Evolutionary conservation across 2,329 filamentous ascomycete genomes (phyloP).

Genomic region (Amauroascus verrucosus): DNA sequence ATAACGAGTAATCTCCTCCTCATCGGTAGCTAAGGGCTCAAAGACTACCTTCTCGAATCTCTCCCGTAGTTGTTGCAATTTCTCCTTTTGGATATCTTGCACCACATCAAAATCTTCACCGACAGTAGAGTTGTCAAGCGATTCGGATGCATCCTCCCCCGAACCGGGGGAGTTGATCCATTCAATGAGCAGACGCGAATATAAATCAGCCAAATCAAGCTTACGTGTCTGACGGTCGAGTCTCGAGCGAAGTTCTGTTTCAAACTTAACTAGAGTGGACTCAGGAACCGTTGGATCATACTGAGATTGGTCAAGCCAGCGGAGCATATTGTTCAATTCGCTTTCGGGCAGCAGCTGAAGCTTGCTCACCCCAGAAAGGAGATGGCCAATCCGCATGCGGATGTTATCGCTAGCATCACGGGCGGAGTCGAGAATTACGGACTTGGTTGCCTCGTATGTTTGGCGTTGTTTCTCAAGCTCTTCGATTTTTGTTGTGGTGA

Average conservation of each 20-base stretch:
- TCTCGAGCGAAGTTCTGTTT: constrained; percentile 24
- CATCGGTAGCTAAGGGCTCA: constrained; percentile 27
- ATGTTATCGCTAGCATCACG: constrained; percentile 9
- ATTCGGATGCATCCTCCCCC: neutral
- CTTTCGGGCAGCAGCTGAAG: constrained; percentile 14
- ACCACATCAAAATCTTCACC: constrained; percentile 25
- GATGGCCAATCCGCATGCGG: constrained; percentile 5
- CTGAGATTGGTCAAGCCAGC: constrained; percentile 29
- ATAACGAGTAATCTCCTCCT: constrained; percentile 25
- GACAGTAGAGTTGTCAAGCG: constrained; percentile 8
- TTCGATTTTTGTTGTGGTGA: constrained; percentile 20
- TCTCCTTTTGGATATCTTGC: constrained; percentile 29
- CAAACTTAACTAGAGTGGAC: constrained; percentile 27
- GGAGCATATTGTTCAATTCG: constrained; percentile 24
- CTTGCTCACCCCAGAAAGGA: constrained; percentile 14
- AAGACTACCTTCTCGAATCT: constrained; percentile 35
- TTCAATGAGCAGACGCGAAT: constrained; percentile 33
- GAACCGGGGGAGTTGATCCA: constrained; percentile 27
- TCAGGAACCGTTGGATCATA: constrained; percentile 31
- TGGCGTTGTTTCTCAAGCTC: constrained; percentile 22
- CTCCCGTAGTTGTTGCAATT: constrained; percentile 30
- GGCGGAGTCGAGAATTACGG: constrained; percentile 13
- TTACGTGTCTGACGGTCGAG: constrained; percentile 32
- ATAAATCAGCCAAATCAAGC: constrained; percentile 27
- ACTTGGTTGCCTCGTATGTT: constrained; percentile 15